Conservation (phyloP, 2,329 filamentous ascomycete genomes). For the Ceratocystis ficicola region DNA sequence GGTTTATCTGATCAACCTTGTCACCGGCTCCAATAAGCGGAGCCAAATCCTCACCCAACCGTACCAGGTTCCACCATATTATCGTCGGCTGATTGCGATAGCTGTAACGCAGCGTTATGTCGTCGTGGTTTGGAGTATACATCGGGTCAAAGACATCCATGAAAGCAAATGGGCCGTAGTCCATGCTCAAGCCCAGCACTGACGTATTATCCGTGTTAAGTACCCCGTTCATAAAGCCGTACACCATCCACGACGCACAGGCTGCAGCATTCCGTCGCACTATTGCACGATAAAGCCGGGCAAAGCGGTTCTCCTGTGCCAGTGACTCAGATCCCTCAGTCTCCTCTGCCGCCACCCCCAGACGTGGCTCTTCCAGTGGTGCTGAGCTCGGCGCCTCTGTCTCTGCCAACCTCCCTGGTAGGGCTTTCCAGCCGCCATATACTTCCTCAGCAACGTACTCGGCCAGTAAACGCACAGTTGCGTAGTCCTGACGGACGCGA, state of each 20-base stretch:
- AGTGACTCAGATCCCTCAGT: constrained; percentile 53
- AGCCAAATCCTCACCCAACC: constrained; percentile 76
- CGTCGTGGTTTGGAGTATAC: constrained; percentile 96
- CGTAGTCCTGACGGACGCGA: constrained; percentile 65
- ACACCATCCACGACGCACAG: constrained; percentile 90
- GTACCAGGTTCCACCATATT: constrained; percentile 97
- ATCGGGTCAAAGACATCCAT: constrained; percentile 90
- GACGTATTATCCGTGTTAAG: constrained; percentile 97
- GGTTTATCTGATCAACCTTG: constrained; percentile 57
- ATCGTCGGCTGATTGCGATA: constrained; percentile 92
- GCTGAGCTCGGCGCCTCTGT: constrained; percentile 35
- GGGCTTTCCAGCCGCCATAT: constrained; percentile 72
- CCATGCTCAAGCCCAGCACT: constrained; percentile 74
- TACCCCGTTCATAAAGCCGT: constrained; percentile 98
- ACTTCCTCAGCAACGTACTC: constrained; percentile 82
- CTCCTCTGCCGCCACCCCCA: constrained; percentile 43
- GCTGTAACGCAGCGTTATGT: constrained; percentile 71
- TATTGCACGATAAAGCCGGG: constrained; percentile 77
- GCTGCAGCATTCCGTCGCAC: constrained; percentile 73
- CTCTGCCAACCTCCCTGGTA: constrained; percentile 50
- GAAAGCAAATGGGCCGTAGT: constrained; percentile 95
- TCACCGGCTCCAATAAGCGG: constrained; percentile 73
- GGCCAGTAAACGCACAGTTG: constrained; percentile 58
- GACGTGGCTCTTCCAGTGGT: constrained; percentile 32
- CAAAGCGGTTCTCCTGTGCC: constrained; percentile 71